Percentiles rank a stretch among this genome's conserved stretches.
Conservation (phyloP, 2,329 filamentous ascomycete genomes). For the Scolecobasidium constrictum region DNA sequence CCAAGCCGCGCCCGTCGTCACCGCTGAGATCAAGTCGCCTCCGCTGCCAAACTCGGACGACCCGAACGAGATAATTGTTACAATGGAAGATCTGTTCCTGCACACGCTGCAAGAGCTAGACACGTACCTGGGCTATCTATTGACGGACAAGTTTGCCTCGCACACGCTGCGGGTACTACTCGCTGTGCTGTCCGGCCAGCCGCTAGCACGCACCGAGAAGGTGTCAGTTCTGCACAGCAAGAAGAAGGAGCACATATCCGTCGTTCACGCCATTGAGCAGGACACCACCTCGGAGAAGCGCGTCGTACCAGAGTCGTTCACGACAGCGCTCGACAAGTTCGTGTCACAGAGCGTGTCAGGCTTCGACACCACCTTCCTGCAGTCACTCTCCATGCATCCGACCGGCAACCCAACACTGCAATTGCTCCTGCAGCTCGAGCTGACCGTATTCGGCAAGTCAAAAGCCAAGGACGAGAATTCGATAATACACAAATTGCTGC, state of each 20-base stretch:
- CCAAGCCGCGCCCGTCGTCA: conserved; percentile 67
- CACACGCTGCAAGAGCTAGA: conserved; percentile 80
- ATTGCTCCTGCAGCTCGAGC: conserved; percentile 75
- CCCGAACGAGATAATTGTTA: conserved; percentile 41
- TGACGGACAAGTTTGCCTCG: conserved; percentile 84
- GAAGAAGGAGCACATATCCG: conserved; percentile 74
- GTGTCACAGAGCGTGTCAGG: conserved; percentile 64
- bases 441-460: conserved; percentile 59
- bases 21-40: conserved; percentile 53
- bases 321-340: conserved; percentile 66
- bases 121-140: conserved; percentile 66
- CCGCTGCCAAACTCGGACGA: conserved; percentile 29
- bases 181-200: conserved; percentile 72
- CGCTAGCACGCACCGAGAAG: conserved; percentile 58
- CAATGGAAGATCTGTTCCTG: conserved; percentile 79
- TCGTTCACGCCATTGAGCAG: conserved; percentile 41
- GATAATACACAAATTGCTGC: conserved; percentile 67
- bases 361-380: conserved; percentile 69
- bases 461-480: conserved; percentile 54
- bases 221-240: conserved; percentile 79
- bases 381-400: conserved; percentile 76
- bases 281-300: conserved; percentile 30
- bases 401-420: conserved; percentile 92
- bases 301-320: conserved; percentile 69
- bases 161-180: conserved; percentile 81